These are phyloP conservation scores for Beta macrorhiza DNA, from an alignment of 179 eudicot genomes.

Conservation along the genomic window DNA sequence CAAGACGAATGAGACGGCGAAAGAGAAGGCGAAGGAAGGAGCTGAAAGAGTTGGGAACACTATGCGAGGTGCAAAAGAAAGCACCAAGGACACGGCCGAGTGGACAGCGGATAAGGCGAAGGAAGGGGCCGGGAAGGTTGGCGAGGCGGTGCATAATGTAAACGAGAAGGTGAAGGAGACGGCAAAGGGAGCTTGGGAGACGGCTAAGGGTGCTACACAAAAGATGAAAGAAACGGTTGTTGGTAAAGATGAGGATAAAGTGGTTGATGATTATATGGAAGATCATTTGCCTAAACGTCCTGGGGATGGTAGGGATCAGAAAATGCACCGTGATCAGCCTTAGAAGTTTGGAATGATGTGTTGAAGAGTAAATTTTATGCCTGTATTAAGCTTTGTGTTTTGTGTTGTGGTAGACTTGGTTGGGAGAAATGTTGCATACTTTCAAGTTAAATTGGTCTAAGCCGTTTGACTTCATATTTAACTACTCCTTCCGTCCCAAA, in stretches of 20 bases:
- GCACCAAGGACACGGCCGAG: conserved; percentile 27
- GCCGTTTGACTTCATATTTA: too few relatives aligned
- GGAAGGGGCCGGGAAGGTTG: conserved; percentile 29
- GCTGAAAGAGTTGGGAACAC: conserved; percentile 4
- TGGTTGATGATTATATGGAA: conserved; percentile 39
- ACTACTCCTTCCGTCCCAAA: too few relatives aligned
- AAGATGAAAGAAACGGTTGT: conserved; percentile 33
- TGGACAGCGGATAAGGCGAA: conserved; percentile 32
- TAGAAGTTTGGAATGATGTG: not conserved
- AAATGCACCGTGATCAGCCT: conserved; percentile 15
- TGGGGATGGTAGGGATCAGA: conserved; percentile 14
- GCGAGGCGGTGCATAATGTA: conserved; percentile 26
- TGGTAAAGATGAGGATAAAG: conserved; percentile 36
- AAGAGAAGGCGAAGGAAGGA: conserved; percentile 18
- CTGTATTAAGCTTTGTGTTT: not conserved
- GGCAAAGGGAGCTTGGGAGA: conserved; percentile 39
- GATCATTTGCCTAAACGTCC: conserved; percentile 38
- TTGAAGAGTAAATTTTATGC: not conserved
- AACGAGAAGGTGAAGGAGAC: conserved; percentile 36
- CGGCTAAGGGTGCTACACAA: conserved; percentile 37
- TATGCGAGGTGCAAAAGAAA: conserved; percentile 13
- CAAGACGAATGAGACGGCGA: conserved; percentile 17
- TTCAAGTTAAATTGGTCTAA: too few relatives aligned
- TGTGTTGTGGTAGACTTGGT: too few relatives aligned
- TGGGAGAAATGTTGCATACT: too few relatives aligned